Evolutionary conservation across 1,284 basidiomycete genomes (phyloP).

Genomic region (Schizophyllum amplum): DNA sequence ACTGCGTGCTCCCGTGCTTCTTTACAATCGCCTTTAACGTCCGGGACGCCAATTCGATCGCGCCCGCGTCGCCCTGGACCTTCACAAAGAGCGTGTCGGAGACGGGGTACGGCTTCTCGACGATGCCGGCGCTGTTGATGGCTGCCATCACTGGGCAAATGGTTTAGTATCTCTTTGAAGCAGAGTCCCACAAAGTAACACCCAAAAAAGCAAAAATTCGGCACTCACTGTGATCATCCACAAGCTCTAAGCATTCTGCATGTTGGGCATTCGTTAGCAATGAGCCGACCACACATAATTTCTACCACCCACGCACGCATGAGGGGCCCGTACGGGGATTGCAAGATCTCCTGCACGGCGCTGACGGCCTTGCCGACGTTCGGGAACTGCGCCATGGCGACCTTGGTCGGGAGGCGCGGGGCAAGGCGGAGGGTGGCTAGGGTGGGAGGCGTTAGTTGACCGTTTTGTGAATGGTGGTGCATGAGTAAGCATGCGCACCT

Average conservation of each 20-base stretch:
- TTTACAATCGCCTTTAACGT: slow-evolving; percentile 53
- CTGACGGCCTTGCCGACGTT: slow-evolving; percentile 55
- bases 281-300: slow-evolving; percentile 1
- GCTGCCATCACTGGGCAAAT: slow-evolving; percentile 57
- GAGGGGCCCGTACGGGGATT: slow-evolving; percentile 50
- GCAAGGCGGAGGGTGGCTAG: slow-evolving; percentile 73
- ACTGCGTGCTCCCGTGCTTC: slow-evolving; percentile 50
- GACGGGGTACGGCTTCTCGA: slow-evolving; percentile 57
- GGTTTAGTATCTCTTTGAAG: background rate
- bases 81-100: slow-evolving; percentile 87
- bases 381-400: slow-evolving; percentile 66
- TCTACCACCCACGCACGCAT: slow-evolving; percentile 35
- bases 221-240: slow-evolving; percentile 60
- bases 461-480: no score
- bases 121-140: slow-evolving; percentile 60
- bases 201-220: background rate
- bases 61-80: slow-evolving; percentile 64
- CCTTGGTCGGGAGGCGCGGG: slow-evolving; percentile 67
- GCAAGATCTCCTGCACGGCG: slow-evolving; percentile 75
- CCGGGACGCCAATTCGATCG: slow-evolving; percentile 57
- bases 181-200: background rate
- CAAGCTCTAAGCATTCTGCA: slow-evolving; percentile 74
- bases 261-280: background rate
- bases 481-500: no score
- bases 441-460: slow-evolving; percentile 2